phyloP scores from a whole-genome alignment of 1,139 yeast genomes.

The Saccharomycopsis phalli region DNA sequence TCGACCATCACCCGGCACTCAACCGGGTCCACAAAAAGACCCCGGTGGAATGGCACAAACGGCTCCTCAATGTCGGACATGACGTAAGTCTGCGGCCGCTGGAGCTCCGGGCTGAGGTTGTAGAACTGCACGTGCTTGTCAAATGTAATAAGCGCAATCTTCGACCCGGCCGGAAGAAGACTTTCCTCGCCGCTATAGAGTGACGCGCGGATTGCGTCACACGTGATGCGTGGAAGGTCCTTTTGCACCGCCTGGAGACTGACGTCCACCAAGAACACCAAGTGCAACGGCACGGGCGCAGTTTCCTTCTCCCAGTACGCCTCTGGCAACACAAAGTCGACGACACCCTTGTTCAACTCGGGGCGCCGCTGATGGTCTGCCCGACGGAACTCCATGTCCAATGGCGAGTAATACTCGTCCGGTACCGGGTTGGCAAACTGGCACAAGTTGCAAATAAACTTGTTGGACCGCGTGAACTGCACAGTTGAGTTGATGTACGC shows the following conservation, averaged over 20 bases:
- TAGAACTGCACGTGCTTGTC: conserved; percentile 70
- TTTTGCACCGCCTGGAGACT: conserved; percentile 53
- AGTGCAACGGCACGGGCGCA: conserved; percentile 47
- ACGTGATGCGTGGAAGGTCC: conserved; percentile 55
- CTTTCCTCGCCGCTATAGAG: conserved; percentile 31
- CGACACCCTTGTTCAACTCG: conserved; percentile 75
- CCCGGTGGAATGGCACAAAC: conserved; percentile 71
- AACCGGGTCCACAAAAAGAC: conserved; percentile 72
- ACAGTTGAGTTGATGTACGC: conserved; percentile 77
- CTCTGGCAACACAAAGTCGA: conserved; percentile 73
- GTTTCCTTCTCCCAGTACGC: conserved; percentile 51
- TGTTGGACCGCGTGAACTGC: conserved; percentile 51
- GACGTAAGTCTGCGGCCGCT: conserved; percentile 56
- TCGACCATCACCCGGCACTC: conserved; percentile 59
- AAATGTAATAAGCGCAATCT: conserved; percentile 66
- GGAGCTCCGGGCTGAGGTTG: conserved; percentile 49
- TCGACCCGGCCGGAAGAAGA: conserved; percentile 34
- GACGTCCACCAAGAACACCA: conserved; percentile 73
- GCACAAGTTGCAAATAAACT: conserved; percentile 81
- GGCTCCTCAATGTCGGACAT: conserved; percentile 75
- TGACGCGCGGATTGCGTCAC: conserved; percentile 63
- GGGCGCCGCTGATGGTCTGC: conserved; percentile 60
- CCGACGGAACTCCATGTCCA: conserved; percentile 51
- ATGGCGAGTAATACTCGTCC: conserved; percentile 52
- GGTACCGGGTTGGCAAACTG: conserved; percentile 69